A percentile compares a stretch with the other conserved stretches of the same genome.
Conservation (phyloP, 2,329 filamentous ascomycete species). For the Phoma sp. region DNA sequence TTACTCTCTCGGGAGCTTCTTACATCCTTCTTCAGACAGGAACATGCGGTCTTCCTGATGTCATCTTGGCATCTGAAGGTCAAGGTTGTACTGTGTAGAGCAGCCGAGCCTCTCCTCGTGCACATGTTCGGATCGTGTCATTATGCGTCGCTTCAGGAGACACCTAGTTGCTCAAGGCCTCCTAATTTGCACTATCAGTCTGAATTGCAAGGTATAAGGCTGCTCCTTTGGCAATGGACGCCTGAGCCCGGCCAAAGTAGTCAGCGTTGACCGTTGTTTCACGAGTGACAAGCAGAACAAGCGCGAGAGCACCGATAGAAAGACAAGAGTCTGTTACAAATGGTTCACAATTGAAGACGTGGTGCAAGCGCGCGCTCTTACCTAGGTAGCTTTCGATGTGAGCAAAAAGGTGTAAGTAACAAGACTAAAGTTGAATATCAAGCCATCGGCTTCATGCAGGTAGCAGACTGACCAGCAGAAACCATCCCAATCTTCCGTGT, state of each 20-base stretch:
- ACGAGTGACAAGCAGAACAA: conserved; percentile 5
- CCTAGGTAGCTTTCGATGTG: neutral
- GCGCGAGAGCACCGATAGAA: neutral
- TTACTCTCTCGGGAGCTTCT: neutral
- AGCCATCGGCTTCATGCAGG: neutral
- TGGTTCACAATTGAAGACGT: neutral
- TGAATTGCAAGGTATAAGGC: conserved; percentile 9
- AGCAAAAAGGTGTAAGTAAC: neutral
- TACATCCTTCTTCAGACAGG: neutral
- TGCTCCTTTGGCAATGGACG: neutral
- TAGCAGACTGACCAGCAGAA: too few species aligned
- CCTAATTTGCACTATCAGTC: neutral
- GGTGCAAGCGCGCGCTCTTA: neutral
- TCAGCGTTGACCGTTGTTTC: conserved; percentile 7
- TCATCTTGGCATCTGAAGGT: neutral
- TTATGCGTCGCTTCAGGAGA: neutral
- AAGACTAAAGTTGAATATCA: neutral
- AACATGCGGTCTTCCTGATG: neutral
- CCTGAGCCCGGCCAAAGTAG: neutral
- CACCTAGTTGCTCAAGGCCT: neutral
- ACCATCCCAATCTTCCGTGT: too few species aligned
- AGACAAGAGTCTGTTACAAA: neutral
- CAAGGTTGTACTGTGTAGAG: neutral
- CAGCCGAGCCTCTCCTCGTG: neutral
- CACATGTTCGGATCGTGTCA: neutral